Evolutionary conservation across 495 filamentous ascomycete genomes (phyloP).

Genomic region (Penicillium cataractarum): DNA sequence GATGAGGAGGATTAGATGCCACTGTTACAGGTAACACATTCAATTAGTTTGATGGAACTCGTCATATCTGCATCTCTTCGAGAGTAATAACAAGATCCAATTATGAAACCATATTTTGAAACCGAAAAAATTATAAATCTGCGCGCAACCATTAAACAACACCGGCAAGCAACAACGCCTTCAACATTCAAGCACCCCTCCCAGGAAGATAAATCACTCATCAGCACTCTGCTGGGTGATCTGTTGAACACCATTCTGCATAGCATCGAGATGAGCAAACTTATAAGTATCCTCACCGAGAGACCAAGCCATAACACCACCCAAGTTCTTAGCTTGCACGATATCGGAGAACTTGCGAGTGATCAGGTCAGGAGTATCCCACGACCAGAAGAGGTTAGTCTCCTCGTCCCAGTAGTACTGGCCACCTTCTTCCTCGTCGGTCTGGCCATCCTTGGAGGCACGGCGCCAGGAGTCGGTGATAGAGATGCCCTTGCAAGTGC

Average conservation of each 20-base stretch:
- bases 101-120: no score
- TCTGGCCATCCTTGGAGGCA: constrained; percentile 56
- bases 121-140: not conserved
- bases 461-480: constrained; percentile 47
- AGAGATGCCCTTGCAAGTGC: constrained; percentile 45
- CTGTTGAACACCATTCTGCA: constrained; percentile 48
- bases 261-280: constrained; percentile 61
- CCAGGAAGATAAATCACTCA: not conserved
- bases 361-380: constrained; percentile 68
- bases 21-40: not conserved
- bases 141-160: not conserved
- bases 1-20: not conserved
- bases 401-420: constrained; percentile 69
- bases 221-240: constrained; percentile 4
- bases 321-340: constrained; percentile 59
- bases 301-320: constrained; percentile 75
- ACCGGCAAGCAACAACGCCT: not conserved
- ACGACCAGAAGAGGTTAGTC: constrained; percentile 71
- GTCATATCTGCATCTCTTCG: not conserved
- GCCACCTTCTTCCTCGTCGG: constrained; percentile 62
- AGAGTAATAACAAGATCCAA: no score
- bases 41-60: not conserved
- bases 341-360: constrained; percentile 64
- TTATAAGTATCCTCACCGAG: constrained; percentile 69
- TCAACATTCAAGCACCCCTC: not conserved